A percentile compares a stretch with the other conserved stretches of the same genome.
Evolutionary conservation across 768 basidiomycete species (phyloP).

Genomic region (Suillus brevipes): DNA sequence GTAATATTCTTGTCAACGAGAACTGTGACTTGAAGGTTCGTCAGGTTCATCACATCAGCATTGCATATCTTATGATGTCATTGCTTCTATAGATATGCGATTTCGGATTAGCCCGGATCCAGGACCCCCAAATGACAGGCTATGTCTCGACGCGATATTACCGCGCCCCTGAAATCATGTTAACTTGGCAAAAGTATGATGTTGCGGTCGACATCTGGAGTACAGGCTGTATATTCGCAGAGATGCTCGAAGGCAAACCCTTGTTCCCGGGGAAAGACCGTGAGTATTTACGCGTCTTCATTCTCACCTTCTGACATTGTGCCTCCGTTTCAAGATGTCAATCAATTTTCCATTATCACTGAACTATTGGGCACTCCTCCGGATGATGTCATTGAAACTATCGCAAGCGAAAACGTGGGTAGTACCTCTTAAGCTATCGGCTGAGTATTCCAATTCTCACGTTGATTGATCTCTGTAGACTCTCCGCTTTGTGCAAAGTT

Average conservation of each 20-base stretch:
- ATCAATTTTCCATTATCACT: slow-evolving; percentile 99
- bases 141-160: slow-evolving; percentile 99
- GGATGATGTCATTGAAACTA: slow-evolving; percentile 99
- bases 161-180: slow-evolving; percentile 99
- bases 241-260: slow-evolving; percentile 99
- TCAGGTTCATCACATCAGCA: background rate
- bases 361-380: slow-evolving; percentile 98
- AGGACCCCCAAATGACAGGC: slow-evolving; percentile 99
- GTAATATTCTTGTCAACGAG: slow-evolving; percentile 99
- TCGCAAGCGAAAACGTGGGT: slow-evolving; percentile 93
- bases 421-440: slow-evolving; percentile 3
- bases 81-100: slow-evolving; percentile 79
- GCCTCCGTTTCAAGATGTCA: slow-evolving; percentile 70
- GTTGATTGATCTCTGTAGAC: slow-evolving; percentile 55
- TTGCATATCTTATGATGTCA: slow-evolving; percentile 12
- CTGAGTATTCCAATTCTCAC: slow-evolving; percentile 16
- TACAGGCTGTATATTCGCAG: slow-evolving; percentile 98
- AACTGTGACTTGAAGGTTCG: slow-evolving; percentile 96
- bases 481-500: slow-evolving; percentile 94
- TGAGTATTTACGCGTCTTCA: slow-evolving; percentile 47
- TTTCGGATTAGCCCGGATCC: slow-evolving; percentile 96
- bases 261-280: slow-evolving; percentile 99
- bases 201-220: slow-evolving; percentile 99
- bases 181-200: slow-evolving; percentile 99
- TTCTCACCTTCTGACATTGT: slow-evolving; percentile 12